phyloP scores from a whole-genome alignment of 106 monocot species.

The Ottelia alismoides region DNA sequence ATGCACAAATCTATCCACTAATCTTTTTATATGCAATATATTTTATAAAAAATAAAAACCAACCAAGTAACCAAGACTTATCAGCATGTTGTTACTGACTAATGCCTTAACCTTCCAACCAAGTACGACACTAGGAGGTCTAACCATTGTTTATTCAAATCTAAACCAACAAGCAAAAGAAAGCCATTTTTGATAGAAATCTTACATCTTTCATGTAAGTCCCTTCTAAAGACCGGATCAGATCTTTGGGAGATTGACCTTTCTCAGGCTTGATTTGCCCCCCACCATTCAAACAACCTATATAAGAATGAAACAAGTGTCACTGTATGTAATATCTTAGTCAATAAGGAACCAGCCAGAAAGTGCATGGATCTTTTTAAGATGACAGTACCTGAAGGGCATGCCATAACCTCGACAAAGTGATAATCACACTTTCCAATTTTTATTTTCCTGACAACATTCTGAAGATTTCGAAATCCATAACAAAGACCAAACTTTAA shows the following conservation, averaged over 20 bases:
- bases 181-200: too few relatives aligned
- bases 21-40: too few relatives aligned
- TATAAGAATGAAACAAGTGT: too few relatives aligned
- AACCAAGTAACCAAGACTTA: too few relatives aligned
- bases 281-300: slow-evolving; percentile 92
- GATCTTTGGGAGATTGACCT: slow-evolving; percentile 57
- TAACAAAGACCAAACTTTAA: slow-evolving; percentile 85
- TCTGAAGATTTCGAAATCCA: slow-evolving; percentile 90
- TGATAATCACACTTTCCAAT: slow-evolving; percentile 83
- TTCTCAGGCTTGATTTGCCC: slow-evolving; percentile 75
- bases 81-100: too few relatives aligned
- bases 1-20: too few relatives aligned
- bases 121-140: too few relatives aligned
- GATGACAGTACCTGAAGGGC: slow-evolving; percentile 70
- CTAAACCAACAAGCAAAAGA: too few relatives aligned
- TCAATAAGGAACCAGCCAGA: not conserved
- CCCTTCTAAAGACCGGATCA: slow-evolving; percentile 45
- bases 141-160: too few relatives aligned
- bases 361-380: not conserved
- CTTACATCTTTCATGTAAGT: slow-evolving; percentile 87
- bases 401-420: slow-evolving; percentile 96
- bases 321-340: not conserved
- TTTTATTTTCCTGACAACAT: slow-evolving; percentile 84
- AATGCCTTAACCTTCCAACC: too few relatives aligned
- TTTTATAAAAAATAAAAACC: too few relatives aligned